Evolutionary conservation across 2,329 filamentous ascomycete genomes (phyloP), one percentile per base, ranked within the genome.

Genomic region (Zymoseptoria pseudotritici): DNA sequence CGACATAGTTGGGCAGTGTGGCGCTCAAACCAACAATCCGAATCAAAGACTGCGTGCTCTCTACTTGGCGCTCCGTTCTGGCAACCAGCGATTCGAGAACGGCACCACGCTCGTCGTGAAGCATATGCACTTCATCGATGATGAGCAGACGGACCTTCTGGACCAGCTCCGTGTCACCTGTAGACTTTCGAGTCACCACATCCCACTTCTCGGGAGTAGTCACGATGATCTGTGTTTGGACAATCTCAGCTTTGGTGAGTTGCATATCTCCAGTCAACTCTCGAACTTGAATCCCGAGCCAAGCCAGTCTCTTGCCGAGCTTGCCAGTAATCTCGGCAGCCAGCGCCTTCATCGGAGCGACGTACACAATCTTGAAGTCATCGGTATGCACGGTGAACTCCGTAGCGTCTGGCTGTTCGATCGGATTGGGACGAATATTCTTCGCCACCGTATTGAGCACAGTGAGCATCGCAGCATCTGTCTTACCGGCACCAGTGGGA

Each of bases 131-230:
- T 77, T 99, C 94, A 74, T 99, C 94, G 63, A 99, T 97, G 69
- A 99, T 97, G 61, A 99, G 82, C 1, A 99, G 80, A 10, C 93
- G 86, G 22, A 99, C 94, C 73, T 99, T 99, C 70, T 99, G 94
- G 13, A 99, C 95, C 2, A 99, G 83, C 72, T 97, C 94, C 0
- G 94, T 97, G 72, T 99, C 94, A 17, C 95, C 94, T 0, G 92
- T 97, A 59, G 93, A 95, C 76, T 97, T 99, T 62, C 94, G 84
- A 2, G 94, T 99, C 4, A 99, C 90, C 0, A 99, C 94, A 73
- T 99, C 94, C 95, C 95, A 99, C 76, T 99, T 99, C 76, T 99
- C 94, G 42, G 94, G 94, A 0, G 94, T 99, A 0, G 95, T 99
- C 55, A 99, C 94, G 61, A 99, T 96, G 67, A 99, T 94, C 72